These are phyloP conservation scores for Suillus americanus DNA, from an alignment of 768 basidiomycete species.

Conservation along the genomic window DNA sequence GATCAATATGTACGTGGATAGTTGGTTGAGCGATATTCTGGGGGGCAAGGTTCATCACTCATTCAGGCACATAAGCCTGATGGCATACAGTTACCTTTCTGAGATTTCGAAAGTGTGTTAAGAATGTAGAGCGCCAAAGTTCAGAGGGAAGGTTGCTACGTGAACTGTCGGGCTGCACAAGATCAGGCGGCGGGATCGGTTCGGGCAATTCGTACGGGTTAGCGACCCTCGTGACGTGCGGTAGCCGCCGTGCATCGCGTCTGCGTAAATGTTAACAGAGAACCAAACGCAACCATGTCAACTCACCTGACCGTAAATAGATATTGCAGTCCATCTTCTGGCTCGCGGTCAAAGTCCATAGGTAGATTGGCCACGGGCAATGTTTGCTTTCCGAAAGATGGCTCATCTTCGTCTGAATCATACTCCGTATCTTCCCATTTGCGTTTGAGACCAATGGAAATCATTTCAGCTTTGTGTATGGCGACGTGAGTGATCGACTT, in stretches of 20 bases:
- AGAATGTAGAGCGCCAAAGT: slow-evolving; percentile 64
- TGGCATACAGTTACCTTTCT: slow-evolving; percentile 41
- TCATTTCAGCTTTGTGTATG: not conserved
- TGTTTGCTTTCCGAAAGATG: slow-evolving; percentile 64
- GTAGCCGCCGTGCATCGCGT: slow-evolving; percentile 68
- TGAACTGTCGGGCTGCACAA: slow-evolving; percentile 29
- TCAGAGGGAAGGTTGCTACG: slow-evolving; percentile 49
- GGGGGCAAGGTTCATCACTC: slow-evolving; percentile 10
- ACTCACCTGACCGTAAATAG: slow-evolving; percentile 77
- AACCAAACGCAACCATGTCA: slow-evolving; percentile 8
- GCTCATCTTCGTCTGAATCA: slow-evolving; percentile 61
- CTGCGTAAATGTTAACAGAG: slow-evolving; percentile 36
- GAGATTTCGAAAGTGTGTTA: slow-evolving; percentile 62
- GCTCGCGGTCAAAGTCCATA: slow-evolving; percentile 61
- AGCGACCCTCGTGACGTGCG: slow-evolving; percentile 58
- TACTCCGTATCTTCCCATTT: slow-evolving; percentile 47
- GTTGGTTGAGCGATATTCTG: slow-evolving; percentile 72
- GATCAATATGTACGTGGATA: slow-evolving; percentile 28
- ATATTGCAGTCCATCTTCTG: slow-evolving; percentile 75
- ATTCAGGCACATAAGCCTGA: not conserved
- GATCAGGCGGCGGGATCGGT: slow-evolving; percentile 7
- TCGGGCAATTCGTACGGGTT: slow-evolving; percentile 63
- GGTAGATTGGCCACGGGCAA: slow-evolving; percentile 83
- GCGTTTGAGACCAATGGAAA: slow-evolving; percentile 44
- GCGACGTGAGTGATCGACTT: not conserved